Evolutionary conservation across 2,329 filamentous ascomycete genomes (phyloP), one percentile per base, ranked within the genome.

Genomic region (Cyclaneusma minus): DNA sequence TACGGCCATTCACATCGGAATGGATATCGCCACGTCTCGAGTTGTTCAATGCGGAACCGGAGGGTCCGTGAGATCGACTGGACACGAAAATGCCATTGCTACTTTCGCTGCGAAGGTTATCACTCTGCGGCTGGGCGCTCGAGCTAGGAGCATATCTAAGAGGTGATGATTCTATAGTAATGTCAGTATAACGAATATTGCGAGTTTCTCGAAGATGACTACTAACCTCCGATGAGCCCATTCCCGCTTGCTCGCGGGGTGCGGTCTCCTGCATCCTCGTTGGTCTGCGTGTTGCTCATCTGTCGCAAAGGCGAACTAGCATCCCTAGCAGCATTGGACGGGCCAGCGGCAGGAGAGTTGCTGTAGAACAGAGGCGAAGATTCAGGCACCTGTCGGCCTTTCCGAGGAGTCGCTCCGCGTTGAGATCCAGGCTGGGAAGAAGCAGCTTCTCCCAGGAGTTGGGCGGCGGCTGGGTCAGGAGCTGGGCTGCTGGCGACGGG

Each of bases 121-220:
- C 66, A 55, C 30, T 64, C 52, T 35, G 58, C 46, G 26, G 46
- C 60, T 44, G 69, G 70, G n/a, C 70, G 45, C 81, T 92, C 19
- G 87, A 93, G 51, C 83, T 93, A 18, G 83, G 73, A 30, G 82
- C 81, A 48, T 94, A 95, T 49, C 75, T 72, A 39, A 95, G 82
- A 2, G 87, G 87, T 1, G 87, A 95, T 0, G 87, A 95, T 44
- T 85, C 87, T 93, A 39, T 28, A 12, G 13, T 6, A 15, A 3
- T 18, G 9, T 20, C n/a, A 21, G 18, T 19, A 30, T 32, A 15
- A 28, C 12, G 3, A 18, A 24, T 24, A 15, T 20, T 34, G 7
- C 11, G 17, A 12, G 25, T 21, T 26, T 24, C 20, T 17, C 28
- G 24, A 11, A 16, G 11, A 8, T 15, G 18, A 6, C 6, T n/a